Percentiles rank a stretch among this genome's conserved stretches.
These are phyloP conservation scores for Trichosporon faecale DNA, from an alignment of 1,284 basidiomycete species.

Conservation along the genomic window DNA sequence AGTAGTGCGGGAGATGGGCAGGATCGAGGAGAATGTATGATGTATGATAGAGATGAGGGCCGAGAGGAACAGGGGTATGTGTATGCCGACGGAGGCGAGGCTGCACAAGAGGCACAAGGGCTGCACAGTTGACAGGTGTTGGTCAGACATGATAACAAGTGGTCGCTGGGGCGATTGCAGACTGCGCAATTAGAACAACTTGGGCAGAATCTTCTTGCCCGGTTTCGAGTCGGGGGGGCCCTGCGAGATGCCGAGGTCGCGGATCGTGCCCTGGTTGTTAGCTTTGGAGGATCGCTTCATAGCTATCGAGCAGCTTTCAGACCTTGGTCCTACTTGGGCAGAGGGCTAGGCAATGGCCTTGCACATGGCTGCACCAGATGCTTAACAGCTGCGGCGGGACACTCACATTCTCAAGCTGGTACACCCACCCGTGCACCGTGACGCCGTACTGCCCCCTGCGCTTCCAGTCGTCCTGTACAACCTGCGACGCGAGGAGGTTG, in stretches of 20 bases:
- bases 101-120: background rate
- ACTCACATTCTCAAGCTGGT: constrained; percentile 50
- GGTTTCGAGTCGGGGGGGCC: constrained; percentile 41
- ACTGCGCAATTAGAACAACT: background rate
- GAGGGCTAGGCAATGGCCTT: too few species aligned
- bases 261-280: constrained; percentile 39
- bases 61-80: background rate
- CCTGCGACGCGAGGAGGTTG: constrained; percentile 40
- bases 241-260: constrained; percentile 44
- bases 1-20: background rate
- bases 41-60: background rate
- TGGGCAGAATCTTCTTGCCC: constrained; percentile 14
- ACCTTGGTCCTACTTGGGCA: too few species aligned
- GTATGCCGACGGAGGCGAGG: background rate
- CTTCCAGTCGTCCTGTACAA: constrained; percentile 46
- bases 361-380: too few species aligned
- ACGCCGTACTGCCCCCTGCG: constrained; percentile 42
- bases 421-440: constrained; percentile 49
- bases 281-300: background rate
- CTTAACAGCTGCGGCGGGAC: too few species aligned
- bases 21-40: background rate
- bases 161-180: background rate
- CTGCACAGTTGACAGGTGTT: too few species aligned
- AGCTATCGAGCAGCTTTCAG: too few species aligned
- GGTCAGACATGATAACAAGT: too few species aligned